These are phyloP conservation scores for Geotrichum europaeum DNA, from an alignment of 1,139 yeast species.

Conservation along the genomic window DNA sequence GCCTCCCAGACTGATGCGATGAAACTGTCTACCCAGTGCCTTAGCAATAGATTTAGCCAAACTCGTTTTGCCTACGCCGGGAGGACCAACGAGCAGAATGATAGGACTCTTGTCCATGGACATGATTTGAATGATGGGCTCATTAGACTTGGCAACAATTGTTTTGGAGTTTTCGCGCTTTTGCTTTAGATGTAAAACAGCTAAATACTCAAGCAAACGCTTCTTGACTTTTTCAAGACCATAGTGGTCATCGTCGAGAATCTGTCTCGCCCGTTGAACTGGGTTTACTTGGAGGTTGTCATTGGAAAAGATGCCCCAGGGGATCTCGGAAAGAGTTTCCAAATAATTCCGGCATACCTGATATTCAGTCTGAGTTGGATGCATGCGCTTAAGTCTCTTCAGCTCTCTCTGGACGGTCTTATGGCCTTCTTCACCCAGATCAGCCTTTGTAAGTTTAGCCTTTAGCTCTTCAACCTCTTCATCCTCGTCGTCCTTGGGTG, in stretches of 20 bases:
- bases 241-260: slow-evolving; percentile 74
- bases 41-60: slow-evolving; percentile 80
- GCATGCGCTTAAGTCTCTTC: slow-evolving; percentile 55
- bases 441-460: slow-evolving; percentile 26
- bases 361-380: slow-evolving; percentile 65
- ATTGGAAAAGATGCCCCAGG: slow-evolving; percentile 35
- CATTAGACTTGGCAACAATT: neutral
- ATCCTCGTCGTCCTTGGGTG: slow-evolving; percentile 27
- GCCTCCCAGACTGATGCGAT: slow-evolving; percentile 83
- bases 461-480: slow-evolving; percentile 34
- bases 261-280: slow-evolving; percentile 48
- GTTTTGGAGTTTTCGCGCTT: slow-evolving; percentile 8
- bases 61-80: slow-evolving; percentile 93
- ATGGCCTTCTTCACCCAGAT: slow-evolving; percentile 35
- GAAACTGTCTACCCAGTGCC: slow-evolving; percentile 74
- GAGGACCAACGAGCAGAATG: slow-evolving; percentile 83
- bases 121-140: slow-evolving; percentile 19
- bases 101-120: slow-evolving; percentile 58
- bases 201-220: slow-evolving; percentile 73
- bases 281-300: slow-evolving; percentile 40
- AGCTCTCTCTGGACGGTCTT: slow-evolving; percentile 57
- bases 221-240: slow-evolving; percentile 79
- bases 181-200: slow-evolving; percentile 59
- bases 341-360: slow-evolving; percentile 66
- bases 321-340: slow-evolving; percentile 64